phyloP scores from a whole-genome alignment of 768 basidiomycete species.

The Lepiota venenata region DNA sequence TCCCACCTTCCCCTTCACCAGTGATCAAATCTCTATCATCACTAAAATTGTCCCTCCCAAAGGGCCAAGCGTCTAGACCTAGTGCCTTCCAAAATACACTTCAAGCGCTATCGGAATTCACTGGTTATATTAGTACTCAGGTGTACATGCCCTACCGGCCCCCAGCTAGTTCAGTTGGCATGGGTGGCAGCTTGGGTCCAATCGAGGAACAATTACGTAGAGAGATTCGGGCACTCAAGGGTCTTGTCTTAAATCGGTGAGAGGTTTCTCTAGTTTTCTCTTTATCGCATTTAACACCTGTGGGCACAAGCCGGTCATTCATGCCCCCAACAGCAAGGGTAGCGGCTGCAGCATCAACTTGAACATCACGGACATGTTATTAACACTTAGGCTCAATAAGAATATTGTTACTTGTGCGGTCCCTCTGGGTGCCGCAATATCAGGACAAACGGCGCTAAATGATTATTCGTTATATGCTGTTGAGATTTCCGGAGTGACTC shows the following conservation, averaged over 20 bases:
- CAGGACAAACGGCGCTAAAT: too few species aligned
- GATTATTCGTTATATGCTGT: too few species aligned
- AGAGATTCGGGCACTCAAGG: constrained; percentile 77
- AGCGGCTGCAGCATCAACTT: constrained; percentile 9
- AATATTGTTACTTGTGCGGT: background rate
- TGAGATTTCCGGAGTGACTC: too few species aligned
- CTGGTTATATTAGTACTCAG: constrained; percentile 76
- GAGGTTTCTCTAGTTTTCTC: constrained; percentile 16
- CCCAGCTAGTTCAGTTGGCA: constrained; percentile 22
- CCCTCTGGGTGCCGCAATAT: too few species aligned
- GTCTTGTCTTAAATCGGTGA: constrained; percentile 72
- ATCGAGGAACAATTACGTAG: constrained; percentile 68
- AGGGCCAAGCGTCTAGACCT: constrained; percentile 23
- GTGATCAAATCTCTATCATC: constrained; percentile 32
- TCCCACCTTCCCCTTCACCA: constrained; percentile 31
- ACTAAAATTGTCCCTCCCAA: constrained; percentile 34
- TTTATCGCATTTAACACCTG: background rate
- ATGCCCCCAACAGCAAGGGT: constrained; percentile 29
- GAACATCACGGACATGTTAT: constrained; percentile 6
- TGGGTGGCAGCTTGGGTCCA: constrained; percentile 26
- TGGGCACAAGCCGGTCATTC: constrained; percentile 34
- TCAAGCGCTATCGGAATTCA: constrained; percentile 66
- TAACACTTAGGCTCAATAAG: background rate
- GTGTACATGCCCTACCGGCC: constrained; percentile 53
- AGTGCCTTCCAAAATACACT: constrained; percentile 57